Conservation (phyloP, 2,329 filamentous ascomycete genomes). For the Huntiella moniliformis region DNA sequence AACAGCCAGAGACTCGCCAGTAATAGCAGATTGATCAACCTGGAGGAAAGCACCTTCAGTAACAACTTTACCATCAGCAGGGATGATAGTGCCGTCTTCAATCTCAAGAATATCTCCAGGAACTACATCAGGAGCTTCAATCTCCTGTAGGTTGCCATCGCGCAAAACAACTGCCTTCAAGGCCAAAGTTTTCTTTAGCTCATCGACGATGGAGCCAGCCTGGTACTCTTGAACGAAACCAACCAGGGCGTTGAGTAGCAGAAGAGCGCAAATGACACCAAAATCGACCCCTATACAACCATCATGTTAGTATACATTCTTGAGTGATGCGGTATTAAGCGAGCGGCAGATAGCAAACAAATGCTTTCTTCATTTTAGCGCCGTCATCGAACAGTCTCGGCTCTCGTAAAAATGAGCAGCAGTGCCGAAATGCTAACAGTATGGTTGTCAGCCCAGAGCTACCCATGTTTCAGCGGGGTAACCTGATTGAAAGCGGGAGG, state of each 20-base stretch:
- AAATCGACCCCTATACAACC: constrained; percentile 54
- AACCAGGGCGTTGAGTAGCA: constrained; percentile 68
- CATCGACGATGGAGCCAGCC: constrained; percentile 76
- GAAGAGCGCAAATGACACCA: constrained; percentile 69
- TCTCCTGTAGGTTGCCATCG: constrained; percentile 55
- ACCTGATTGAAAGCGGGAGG: background rate
- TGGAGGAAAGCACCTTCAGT: constrained; percentile 72
- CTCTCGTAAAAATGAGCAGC: no score
- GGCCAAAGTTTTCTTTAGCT: constrained; percentile 77
- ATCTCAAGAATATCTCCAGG: constrained; percentile 80
- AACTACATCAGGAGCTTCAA: constrained; percentile 69
- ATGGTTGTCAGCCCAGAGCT: no score
- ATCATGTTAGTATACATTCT: constrained; percentile 2
- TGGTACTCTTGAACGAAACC: constrained; percentile 84
- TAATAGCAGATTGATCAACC: constrained; percentile 82
- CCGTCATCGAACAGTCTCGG: background rate
- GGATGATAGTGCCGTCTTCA: constrained; percentile 76
- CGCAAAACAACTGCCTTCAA: constrained; percentile 76
- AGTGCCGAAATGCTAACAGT: no score
- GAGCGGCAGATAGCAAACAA: no score
- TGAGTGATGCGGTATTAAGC: no score
- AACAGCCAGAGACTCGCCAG: constrained; percentile 77
- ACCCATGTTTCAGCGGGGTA: background rate
- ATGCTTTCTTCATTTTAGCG: background rate
- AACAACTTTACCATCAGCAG: constrained; percentile 71